Percentiles rank a stretch among this genome's conserved stretches.
phyloP scores from a whole-genome alignment of 192 early-diverging fungal species.

The Obelidium mucronatum region DNA sequence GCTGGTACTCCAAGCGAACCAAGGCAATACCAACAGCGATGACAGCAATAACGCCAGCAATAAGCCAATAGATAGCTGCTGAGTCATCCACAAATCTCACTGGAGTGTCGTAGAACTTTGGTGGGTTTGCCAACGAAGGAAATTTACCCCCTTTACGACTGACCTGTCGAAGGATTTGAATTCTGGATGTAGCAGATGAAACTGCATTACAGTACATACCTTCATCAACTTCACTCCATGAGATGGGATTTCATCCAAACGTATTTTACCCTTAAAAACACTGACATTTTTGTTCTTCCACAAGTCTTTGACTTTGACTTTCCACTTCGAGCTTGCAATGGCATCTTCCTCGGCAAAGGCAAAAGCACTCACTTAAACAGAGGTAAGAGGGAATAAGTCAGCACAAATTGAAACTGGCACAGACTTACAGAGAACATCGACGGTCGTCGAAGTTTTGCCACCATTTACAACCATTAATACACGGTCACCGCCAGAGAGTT shows the following conservation, averaged over 20 bases:
- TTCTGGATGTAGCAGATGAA: neutral
- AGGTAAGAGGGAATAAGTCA: too few relatives aligned
- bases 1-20: neutral
- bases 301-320: slow-evolving; percentile 35
- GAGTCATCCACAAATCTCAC: neutral
- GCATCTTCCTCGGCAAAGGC: slow-evolving; percentile 5
- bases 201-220: neutral
- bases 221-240: neutral
- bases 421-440: too few relatives aligned
- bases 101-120: neutral
- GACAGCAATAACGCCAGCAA: neutral
- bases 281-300: slow-evolving; percentile 39
- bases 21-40: neutral
- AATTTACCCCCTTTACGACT: neutral
- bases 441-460: neutral
- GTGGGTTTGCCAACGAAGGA: neutral
- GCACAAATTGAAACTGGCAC: too few relatives aligned
- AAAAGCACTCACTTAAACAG: slow-evolving; percentile 12
- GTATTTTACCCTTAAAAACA: slow-evolving; percentile 24
- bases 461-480: slow-evolving; percentile 38
- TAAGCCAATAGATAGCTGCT: neutral
- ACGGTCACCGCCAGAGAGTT: slow-evolving; percentile 19
- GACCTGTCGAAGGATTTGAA: too few relatives aligned
- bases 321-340: slow-evolving; percentile 10
- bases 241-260: neutral